Evolutionary conservation across 441 rosid species (phyloP).

Genomic region (Erodium texanum): DNA sequence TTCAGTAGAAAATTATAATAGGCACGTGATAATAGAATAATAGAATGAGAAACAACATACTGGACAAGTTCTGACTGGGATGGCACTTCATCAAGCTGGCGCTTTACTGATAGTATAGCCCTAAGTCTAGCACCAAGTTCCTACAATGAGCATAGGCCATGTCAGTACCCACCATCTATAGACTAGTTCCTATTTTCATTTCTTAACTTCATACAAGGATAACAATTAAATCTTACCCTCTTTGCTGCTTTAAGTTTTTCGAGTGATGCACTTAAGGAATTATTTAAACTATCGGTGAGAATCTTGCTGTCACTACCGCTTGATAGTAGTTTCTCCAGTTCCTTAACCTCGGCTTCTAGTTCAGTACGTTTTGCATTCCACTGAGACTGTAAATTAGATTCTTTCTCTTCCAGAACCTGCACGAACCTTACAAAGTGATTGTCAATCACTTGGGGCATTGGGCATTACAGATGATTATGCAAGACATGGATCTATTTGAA

Average conservation of each 20-base stretch:
- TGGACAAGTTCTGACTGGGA: slow-evolving; percentile 67
- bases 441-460: slow-evolving; percentile 5
- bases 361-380: slow-evolving; percentile 32
- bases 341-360: slow-evolving; percentile 35
- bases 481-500: background rate
- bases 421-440: slow-evolving; percentile 13
- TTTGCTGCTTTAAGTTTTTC: slow-evolving; percentile 43
- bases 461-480: background rate
- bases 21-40: background rate
- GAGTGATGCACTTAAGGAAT: slow-evolving; percentile 30
- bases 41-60: slow-evolving; percentile 32
- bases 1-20: background rate
- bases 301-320: slow-evolving; percentile 27
- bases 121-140: slow-evolving; percentile 54
- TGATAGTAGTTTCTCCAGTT: slow-evolving; percentile 42
- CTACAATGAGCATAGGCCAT: slow-evolving; percentile 25
- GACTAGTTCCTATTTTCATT: background rate
- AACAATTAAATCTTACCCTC: slow-evolving; percentile 35
- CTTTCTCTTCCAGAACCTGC: slow-evolving; percentile 45
- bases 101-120: slow-evolving; percentile 44
- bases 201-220: background rate
- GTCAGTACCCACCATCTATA: background rate
- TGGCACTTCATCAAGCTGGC: slow-evolving; percentile 59
- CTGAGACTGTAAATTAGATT: slow-evolving; percentile 33
- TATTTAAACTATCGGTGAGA: slow-evolving; percentile 32